Conservation (phyloP, 306 rosid species). For the Prunus kanzakura region DNA sequence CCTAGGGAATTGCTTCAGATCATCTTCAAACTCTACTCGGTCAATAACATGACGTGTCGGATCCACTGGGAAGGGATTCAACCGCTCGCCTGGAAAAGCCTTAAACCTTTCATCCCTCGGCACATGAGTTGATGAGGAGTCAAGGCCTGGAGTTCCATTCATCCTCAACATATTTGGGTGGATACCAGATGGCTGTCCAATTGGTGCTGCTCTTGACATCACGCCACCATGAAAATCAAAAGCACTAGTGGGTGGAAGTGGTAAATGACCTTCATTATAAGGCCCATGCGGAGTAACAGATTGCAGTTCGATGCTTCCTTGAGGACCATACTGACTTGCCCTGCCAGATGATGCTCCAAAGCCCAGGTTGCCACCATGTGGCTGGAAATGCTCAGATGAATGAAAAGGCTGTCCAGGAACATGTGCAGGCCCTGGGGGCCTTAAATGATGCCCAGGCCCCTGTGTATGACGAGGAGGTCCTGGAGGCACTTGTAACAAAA, state of each 20-base stretch:
- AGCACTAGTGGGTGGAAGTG: background rate
- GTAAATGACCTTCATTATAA: no score
- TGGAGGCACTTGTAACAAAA: slow-evolving; percentile 37
- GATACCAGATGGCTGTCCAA: slow-evolving; percentile 29
- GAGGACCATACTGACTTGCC: slow-evolving; percentile 32
- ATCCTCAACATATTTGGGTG: slow-evolving; percentile 26
- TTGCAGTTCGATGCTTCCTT: background rate
- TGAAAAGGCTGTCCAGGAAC: slow-evolving; percentile 31
- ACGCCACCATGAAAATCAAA: slow-evolving; percentile 51
- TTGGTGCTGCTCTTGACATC: slow-evolving; percentile 40
- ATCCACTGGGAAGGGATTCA: slow-evolving; percentile 35
- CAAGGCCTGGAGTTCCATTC: slow-evolving; percentile 42
- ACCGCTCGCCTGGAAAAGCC: slow-evolving; percentile 40
- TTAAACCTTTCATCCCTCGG: slow-evolving; percentile 67
- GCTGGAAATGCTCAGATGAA: slow-evolving; percentile 30
- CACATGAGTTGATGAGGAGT: slow-evolving; percentile 35
- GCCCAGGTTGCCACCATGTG: slow-evolving; percentile 26
- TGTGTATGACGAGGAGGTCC: slow-evolving; percentile 47
- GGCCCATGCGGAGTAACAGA: no score
- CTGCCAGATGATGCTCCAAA: slow-evolving; percentile 35
- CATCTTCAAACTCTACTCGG: slow-evolving; percentile 64
- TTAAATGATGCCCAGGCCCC: slow-evolving; percentile 37
- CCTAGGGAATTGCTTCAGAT: slow-evolving; percentile 63
- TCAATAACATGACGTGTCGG: slow-evolving; percentile 31
- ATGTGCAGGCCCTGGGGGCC: slow-evolving; percentile 51